Conservation (phyloP, 352 stramenopile genomes). For the Phytopythium cucurbitacearum region DNA sequence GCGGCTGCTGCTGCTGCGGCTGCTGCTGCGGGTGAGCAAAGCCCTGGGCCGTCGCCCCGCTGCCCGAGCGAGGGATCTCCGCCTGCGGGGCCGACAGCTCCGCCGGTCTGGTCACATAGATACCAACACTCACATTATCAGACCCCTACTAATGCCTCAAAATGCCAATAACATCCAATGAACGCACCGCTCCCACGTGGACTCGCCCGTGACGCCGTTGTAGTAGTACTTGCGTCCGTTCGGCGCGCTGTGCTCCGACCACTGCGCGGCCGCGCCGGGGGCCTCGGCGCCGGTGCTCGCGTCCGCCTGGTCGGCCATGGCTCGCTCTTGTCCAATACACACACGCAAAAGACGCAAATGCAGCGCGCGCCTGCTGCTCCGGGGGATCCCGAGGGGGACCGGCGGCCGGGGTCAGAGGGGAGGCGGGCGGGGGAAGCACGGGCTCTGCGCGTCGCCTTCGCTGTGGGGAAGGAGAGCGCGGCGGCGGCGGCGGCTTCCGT, state of each 20-base stretch:
- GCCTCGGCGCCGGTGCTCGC: slow-evolving; percentile 25
- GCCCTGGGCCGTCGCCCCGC: slow-evolving; percentile 1
- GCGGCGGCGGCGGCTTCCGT: too few relatives aligned
- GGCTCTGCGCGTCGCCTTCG: too few relatives aligned
- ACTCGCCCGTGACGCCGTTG: slow-evolving; percentile 88
- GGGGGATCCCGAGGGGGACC: too few relatives aligned
- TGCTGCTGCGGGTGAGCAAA: slow-evolving; percentile 13
- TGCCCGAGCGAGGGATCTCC: slow-evolving; percentile 26
- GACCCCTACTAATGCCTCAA: background rate
- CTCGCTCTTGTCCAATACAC: slow-evolving; percentile 33
- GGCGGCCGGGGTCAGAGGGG: too few relatives aligned
- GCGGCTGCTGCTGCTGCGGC: slow-evolving; percentile 15
- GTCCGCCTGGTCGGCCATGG: slow-evolving; percentile 74
- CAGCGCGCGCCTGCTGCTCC: slow-evolving; percentile 5
- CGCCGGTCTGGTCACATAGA: slow-evolving; percentile 27
- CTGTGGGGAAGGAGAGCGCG: too few relatives aligned
- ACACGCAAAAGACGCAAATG: slow-evolving; percentile 40
- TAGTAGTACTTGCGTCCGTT: slow-evolving; percentile 92
- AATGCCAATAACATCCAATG: background rate
- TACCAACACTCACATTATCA: background rate
- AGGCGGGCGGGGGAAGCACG: too few relatives aligned
- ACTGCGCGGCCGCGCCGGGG: slow-evolving; percentile 42
- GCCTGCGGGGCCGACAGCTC: slow-evolving; percentile 40
- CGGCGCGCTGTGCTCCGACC: slow-evolving; percentile 88
- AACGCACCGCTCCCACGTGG: slow-evolving; percentile 86